These are phyloP conservation scores for Russula lepida DNA, from an alignment of 768 basidiomycete species.

Conservation along the genomic window DNA sequence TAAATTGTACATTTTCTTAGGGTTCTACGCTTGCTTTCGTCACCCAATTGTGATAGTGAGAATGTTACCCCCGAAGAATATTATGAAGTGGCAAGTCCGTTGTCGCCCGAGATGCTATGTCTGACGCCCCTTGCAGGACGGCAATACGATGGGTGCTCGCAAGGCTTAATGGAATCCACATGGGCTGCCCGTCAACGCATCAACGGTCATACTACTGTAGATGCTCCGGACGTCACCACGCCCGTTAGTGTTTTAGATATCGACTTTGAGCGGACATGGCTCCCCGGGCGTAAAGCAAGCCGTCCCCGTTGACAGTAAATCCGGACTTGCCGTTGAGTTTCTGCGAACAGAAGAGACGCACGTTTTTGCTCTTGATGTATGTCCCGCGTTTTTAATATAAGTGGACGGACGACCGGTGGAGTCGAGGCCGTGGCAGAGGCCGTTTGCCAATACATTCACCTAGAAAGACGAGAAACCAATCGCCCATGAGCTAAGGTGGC, in stretches of 20 bases:
- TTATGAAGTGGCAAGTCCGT: constrained; percentile 26
- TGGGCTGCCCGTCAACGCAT: constrained; percentile 1
- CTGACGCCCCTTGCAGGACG: constrained; percentile 8
- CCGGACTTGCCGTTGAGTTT: constrained; percentile 16
- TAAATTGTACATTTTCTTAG: constrained; percentile 24
- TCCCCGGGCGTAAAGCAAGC: constrained; percentile 3
- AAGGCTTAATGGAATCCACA: background rate
- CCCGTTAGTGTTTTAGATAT: constrained; percentile 1
- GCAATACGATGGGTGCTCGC: constrained; percentile 5
- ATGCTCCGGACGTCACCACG: background rate
- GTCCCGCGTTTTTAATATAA: constrained; percentile 1
- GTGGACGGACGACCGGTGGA: background rate
- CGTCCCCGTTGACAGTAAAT: constrained; percentile 7
- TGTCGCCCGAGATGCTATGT: background rate
- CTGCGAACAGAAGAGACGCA: constrained; percentile 4
- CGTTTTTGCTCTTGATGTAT: background rate
- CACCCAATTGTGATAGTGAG: constrained; percentile 27
- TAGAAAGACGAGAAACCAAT: background rate
- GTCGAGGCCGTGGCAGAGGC: background rate
- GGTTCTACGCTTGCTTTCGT: constrained; percentile 34
- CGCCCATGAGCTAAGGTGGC: background rate
- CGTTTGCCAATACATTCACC: background rate
- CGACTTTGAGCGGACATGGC: constrained; percentile 9
- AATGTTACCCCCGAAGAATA: constrained; percentile 21
- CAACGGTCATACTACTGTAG: background rate